A percentile compares a stretch with the other conserved stretches of the same genome.
These are phyloP conservation scores for Pleurotus tuber-regium DNA, from an alignment of 768 basidiomycete genomes.

Conservation along the genomic window DNA sequence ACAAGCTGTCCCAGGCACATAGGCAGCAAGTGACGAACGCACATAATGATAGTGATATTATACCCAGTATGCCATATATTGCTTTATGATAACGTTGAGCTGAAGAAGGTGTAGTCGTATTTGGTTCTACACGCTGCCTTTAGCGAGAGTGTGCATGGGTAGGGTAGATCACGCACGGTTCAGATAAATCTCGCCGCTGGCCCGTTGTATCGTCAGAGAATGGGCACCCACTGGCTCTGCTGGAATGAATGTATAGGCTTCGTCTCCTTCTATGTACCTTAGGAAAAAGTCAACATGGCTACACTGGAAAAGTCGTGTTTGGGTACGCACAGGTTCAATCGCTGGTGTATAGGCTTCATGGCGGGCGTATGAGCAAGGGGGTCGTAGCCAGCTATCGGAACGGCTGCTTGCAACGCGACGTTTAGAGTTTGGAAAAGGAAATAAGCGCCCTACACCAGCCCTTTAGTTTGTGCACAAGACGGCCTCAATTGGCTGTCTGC, in stretches of 20 bases:
- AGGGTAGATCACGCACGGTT: conserved; percentile 45
- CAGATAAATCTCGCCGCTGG: conserved; percentile 72
- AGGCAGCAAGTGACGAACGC: conserved; percentile 24
- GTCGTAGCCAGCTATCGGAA: conserved; percentile 14
- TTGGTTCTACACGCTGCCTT: conserved; percentile 40
- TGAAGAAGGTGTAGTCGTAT: conserved; percentile 48
- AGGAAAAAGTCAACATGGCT: conserved; percentile 1
- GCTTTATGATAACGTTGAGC: conserved; percentile 61
- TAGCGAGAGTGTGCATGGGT: conserved; percentile 1
- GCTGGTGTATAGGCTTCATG: conserved; percentile 73
- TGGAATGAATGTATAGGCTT: conserved; percentile 79
- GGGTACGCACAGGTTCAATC: conserved; percentile 61
- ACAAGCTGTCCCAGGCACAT: conserved; percentile 1
- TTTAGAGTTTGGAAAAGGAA: conserved; percentile 38
- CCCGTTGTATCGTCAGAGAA: conserved; percentile 68
- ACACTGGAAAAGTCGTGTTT: conserved; percentile 6
- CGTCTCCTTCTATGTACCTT: conserved; percentile 69
- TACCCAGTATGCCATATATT: conserved; percentile 74
- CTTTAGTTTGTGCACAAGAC: conserved; percentile 8
- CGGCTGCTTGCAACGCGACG: conserved; percentile 26
- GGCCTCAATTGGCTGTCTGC: conserved; percentile 16
- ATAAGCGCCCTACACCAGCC: conserved; percentile 14
- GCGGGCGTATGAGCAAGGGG: conserved; percentile 26
- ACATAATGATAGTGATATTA: conserved; percentile 79
- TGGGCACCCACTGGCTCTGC: conserved; percentile 55